These are phyloP conservation scores for Plasmodium adleri DNA, from an alignment of 169 alveolate genomes.

Conservation along the genomic window DNA sequence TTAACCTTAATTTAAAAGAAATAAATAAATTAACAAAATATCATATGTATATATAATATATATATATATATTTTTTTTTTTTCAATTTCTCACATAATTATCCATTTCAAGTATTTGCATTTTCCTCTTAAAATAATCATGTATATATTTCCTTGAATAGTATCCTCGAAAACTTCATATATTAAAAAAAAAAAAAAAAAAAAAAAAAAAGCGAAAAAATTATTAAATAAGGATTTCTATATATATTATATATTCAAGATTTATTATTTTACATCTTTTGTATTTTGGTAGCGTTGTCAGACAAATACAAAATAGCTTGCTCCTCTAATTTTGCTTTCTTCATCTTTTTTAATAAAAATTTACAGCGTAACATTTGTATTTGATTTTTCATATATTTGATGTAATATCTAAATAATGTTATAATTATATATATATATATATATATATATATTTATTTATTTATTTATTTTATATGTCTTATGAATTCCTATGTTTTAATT, in stretches of 20 bases:
- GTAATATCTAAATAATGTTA: constrained; percentile 13
- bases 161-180: constrained; percentile 45
- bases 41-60: not conserved
- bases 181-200: not conserved
- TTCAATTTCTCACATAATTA: constrained; percentile 13
- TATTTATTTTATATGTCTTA: no score
- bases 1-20: constrained; percentile 20
- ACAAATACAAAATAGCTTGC: constrained; percentile 17
- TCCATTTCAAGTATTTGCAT: constrained; percentile 51
- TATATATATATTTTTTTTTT: not conserved
- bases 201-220: not conserved
- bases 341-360: constrained; percentile 45
- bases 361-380: constrained; percentile 26
- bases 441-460: not conserved
- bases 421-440: not conserved
- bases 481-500: not conserved
- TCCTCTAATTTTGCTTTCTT: constrained; percentile 29
- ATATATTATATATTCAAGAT: not conserved
- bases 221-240: not conserved
- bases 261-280: constrained; percentile 49
- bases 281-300: constrained; percentile 57
- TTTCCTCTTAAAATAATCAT: constrained; percentile 68
- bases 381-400: constrained; percentile 16
- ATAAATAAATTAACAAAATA: not conserved
- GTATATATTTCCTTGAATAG: constrained; percentile 69